Percentiles rank a stretch among this genome's conserved stretches.
Evolutionary conservation across 2,329 filamentous ascomycete species (phyloP).

Genomic region (Aspergillus fischeri): DNA sequence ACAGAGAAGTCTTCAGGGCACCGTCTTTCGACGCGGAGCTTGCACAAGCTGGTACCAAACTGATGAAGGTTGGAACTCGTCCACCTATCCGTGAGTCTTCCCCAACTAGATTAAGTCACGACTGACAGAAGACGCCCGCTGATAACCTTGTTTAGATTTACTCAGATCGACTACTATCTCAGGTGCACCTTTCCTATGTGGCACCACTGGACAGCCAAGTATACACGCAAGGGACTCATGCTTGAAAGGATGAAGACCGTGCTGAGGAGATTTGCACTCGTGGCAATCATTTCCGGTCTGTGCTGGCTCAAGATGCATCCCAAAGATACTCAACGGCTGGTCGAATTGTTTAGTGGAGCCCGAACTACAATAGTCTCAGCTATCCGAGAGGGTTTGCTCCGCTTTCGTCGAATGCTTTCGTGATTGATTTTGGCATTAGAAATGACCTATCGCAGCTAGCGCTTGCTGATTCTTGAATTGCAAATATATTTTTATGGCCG

Average conservation of each 20-base stretch:
- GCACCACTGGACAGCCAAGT: constrained; percentile 51
- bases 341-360: constrained; percentile 5
- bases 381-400: neutral
- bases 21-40: constrained; percentile 46
- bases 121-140: neutral
- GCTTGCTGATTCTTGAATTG: neutral
- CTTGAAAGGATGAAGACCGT: constrained; percentile 23
- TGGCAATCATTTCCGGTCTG: constrained; percentile 15
- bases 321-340: constrained; percentile 5
- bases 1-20: constrained; percentile 43
- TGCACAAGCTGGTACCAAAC: constrained; percentile 50
- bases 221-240: constrained; percentile 46
- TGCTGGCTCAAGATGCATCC: constrained; percentile 8
- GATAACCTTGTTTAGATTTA: constrained; percentile 32
- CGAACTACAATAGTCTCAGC: constrained; percentile 12
- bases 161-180: constrained; percentile 49
- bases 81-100: constrained; percentile 42
- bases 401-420: neutral
- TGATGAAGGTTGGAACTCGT: constrained; percentile 48
- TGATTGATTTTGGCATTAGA: neutral
- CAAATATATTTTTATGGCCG: neutral
- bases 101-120: neutral
- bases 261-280: constrained; percentile 17
- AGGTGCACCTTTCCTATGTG: constrained; percentile 52
- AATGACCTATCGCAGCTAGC: neutral